A percentile compares a stretch with the other conserved stretches of the same genome.
Evolutionary conservation across 306 rosid species (phyloP).

Genomic region (Bauhinia variegata): DNA sequence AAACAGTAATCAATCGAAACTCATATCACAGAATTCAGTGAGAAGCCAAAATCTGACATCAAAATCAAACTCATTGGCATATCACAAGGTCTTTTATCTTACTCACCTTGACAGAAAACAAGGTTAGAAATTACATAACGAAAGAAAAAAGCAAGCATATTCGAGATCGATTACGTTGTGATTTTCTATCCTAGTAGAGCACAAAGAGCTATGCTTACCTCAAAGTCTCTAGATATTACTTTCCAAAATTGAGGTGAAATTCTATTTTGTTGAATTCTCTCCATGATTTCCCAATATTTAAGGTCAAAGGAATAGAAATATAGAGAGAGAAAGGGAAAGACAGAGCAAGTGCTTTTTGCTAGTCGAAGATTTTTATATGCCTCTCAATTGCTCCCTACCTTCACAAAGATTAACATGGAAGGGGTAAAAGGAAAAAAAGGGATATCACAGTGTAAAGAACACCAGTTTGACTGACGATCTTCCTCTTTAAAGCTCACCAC

Average conservation of each 20-base stretch:
- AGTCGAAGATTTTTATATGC: constrained; percentile 17
- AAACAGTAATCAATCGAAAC: constrained; percentile 18
- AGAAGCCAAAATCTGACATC: constrained; percentile 33
- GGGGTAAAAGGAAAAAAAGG: neutral
- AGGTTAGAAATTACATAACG: constrained; percentile 10
- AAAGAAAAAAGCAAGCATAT: constrained; percentile 39
- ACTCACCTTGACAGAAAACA: too few species aligned
- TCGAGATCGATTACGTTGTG: constrained; percentile 44
- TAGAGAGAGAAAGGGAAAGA: constrained; percentile 19
- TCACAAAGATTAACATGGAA: constrained; percentile 7
- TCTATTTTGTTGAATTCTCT: constrained; percentile 1
- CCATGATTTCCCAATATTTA: constrained; percentile 6
- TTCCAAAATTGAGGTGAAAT: constrained; percentile 15
- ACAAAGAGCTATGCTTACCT: constrained; percentile 45
- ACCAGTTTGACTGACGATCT: too few species aligned
- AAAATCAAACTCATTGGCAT: too few species aligned
- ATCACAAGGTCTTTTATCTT: neutral
- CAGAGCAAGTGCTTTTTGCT: constrained; percentile 33
- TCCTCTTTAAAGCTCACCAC: too few species aligned
- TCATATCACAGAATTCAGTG: constrained; percentile 27
- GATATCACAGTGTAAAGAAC: neutral
- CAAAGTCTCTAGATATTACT: constrained; percentile 44
- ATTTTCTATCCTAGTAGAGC: constrained; percentile 3
- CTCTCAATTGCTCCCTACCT: neutral
- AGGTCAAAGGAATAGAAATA: constrained; percentile 29